Base-by-base conservation (phyloP, 164 flowering plant genomes). In the Stephania japonica region DNA sequence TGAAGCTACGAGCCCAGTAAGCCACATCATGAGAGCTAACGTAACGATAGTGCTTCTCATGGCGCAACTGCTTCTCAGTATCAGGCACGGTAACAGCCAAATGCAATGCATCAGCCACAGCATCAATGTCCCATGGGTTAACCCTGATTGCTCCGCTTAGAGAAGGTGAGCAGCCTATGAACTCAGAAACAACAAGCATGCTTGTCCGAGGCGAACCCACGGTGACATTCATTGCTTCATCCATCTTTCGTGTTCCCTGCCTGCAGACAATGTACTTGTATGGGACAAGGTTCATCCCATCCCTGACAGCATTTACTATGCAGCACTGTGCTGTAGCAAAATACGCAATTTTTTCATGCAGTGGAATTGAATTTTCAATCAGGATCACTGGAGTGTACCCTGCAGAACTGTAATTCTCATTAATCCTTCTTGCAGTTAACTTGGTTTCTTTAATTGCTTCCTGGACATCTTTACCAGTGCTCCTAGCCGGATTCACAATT, bases 221-320 rank as follows among this genome's bases (percentile, higher is more conserved):
- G 24, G 74, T 49, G 16, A 75, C 42, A 50, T 85, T 84, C 69
- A 77, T 24, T 44, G 86, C 86, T 73, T 89, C 83, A 73, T 87
- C 83, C 84, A 88, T 64, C 18, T 50, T 4, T 0, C 82, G 79
- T 61, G 90, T 84, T 67, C 93, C 92, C 75, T 89, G 90, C 82
- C 93, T 81, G 77, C 93, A 91, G 42, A 91, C 91, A 75, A 87
- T 80, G 69, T 89, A 91, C 70, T 91, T 85, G 74, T 91, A 89
- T 6, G 97, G 97, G 2, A 91, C 91, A 70, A 91, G 81, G 78
- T 91, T 91, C 97, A 91, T 91, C 27, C 97, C 93, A 77, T 91
- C 97, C 82, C 97, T 88, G 76, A 91, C 92, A 68, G 92, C 91
- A 85, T 86, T 91, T 47, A 91, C 97, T 53, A 91, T 81, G 81